phyloP scores from a whole-genome alignment of 78 protist genomes.

The Mantamonas sphyraenae region DNA sequence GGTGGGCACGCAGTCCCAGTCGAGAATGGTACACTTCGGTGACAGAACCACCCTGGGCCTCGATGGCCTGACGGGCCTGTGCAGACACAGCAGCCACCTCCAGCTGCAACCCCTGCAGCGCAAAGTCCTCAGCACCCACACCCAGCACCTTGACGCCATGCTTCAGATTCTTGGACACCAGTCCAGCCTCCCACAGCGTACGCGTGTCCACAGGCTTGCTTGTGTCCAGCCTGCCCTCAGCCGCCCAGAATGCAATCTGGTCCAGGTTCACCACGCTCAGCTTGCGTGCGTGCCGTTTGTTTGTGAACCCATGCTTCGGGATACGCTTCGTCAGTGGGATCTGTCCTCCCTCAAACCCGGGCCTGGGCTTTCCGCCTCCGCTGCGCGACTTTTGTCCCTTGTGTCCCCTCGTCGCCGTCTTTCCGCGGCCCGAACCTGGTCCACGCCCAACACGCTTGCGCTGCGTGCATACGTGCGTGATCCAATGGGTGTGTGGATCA shows the following conservation, averaged over 20 bases:
- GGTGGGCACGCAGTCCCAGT: slow-evolving; percentile 41
- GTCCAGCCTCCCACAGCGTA: neutral
- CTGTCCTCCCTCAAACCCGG: slow-evolving; percentile 76
- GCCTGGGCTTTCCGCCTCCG: slow-evolving; percentile 47
- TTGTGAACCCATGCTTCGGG: slow-evolving; percentile 61
- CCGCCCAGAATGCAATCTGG: neutral
- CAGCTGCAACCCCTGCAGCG: too few relatives aligned
- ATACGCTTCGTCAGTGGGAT: slow-evolving; percentile 54
- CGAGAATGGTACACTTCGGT: slow-evolving; percentile 42
- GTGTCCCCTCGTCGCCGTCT: slow-evolving; percentile 64
- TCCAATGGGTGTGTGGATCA: too few relatives aligned
- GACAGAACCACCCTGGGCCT: slow-evolving; percentile 44
- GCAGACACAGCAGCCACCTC: slow-evolving; percentile 30
- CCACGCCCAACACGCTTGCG: slow-evolving; percentile 67
- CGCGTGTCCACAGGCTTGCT: neutral
- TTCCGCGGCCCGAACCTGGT: slow-evolving; percentile 65
- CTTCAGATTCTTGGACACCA: neutral
- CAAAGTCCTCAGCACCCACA: too few relatives aligned
- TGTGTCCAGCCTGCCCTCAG: slow-evolving; percentile 10
- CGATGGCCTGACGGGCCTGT: slow-evolving; percentile 36
- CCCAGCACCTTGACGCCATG: slow-evolving; percentile 16
- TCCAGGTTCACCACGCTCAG: neutral
- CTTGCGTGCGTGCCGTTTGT: neutral
- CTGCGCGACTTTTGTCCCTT: slow-evolving; percentile 68
- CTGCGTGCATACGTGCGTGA: too few relatives aligned